phyloP scores from a whole-genome alignment of 1,284 basidiomycete genomes.

The Trametes pubescens region DNA sequence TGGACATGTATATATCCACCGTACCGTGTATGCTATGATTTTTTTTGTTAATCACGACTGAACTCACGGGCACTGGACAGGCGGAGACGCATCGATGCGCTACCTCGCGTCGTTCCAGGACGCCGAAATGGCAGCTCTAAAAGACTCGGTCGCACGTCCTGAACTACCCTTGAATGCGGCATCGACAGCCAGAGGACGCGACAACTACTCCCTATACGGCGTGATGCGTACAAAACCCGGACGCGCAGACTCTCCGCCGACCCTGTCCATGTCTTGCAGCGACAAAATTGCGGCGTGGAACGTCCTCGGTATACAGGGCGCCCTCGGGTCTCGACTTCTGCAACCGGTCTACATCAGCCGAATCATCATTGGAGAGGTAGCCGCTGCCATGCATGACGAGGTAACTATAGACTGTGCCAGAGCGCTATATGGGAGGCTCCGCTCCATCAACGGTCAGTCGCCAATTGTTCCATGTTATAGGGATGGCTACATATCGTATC shows the following conservation, averaged over 20 bases:
- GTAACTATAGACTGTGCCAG: constrained; percentile 66
- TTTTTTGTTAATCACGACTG: background rate
- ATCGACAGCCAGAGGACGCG: constrained; percentile 72
- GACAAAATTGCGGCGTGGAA: constrained; percentile 91
- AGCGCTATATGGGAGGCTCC: constrained; percentile 63
- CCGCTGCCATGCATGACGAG: constrained; percentile 45
- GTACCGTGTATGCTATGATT: constrained; percentile 78
- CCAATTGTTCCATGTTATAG: background rate
- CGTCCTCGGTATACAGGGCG: constrained; percentile 86
- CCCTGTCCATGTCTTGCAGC: constrained; percentile 87
- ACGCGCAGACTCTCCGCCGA: constrained; percentile 83
- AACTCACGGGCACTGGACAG: constrained; percentile 41
- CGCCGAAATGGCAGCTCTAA: constrained; percentile 70
- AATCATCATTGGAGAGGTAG: constrained; percentile 79
- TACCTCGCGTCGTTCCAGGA: constrained; percentile 79
- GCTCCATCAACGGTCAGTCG: constrained; percentile 46
- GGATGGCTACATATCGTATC: no score
- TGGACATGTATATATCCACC: constrained; percentile 87
- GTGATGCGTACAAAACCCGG: constrained; percentile 91
- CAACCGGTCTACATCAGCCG: constrained; percentile 69
- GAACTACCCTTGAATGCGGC: constrained; percentile 44
- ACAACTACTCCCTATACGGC: constrained; percentile 77
- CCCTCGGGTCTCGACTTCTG: constrained; percentile 66
- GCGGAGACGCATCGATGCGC: constrained; percentile 90
- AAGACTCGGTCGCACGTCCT: constrained; percentile 56